Percentiles rank a stretch among this genome's conserved stretches.
These are phyloP conservation scores for Oryza rufipogon DNA, from an alignment of 176 grass and related monocot genomes.

Conservation along the genomic window DNA sequence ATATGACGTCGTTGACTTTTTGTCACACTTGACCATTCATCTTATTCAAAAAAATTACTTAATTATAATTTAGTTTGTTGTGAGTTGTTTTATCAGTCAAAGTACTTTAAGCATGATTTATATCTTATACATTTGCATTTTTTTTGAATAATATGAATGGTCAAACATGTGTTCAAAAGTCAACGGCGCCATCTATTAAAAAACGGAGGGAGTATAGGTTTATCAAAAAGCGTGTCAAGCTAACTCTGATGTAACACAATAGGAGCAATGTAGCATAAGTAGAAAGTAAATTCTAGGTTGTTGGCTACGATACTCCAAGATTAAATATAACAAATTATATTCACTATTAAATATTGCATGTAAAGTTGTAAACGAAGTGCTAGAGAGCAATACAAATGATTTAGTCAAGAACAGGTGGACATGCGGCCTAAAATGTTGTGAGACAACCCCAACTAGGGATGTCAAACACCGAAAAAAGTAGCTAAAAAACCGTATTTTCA, in stretches of 20 bases:
- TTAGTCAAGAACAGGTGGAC: not conserved
- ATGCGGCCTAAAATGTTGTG: not conserved
- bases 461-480: no score
- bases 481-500: no score
- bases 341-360: slow-evolving; percentile 2
- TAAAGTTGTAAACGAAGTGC: not conserved
- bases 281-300: slow-evolving; percentile 17
- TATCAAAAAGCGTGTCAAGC: slow-evolving; percentile 23
- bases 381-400: not conserved
- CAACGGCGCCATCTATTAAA: no score
- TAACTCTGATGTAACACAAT: not conserved
- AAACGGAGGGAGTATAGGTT: not conserved
- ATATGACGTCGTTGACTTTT: no score
- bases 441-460: not conserved
- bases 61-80: no score
- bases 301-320: not conserved
- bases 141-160: no score
- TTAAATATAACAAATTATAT: not conserved
- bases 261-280: not conserved
- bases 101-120: no score
- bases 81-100: no score
- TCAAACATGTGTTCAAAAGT: no score
- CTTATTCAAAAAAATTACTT: no score
- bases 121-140: no score
- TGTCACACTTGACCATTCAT: no score